Evolutionary conservation across 768 basidiomycete species (phyloP).

Genomic region (Lactarius pseudohatsudake): DNA sequence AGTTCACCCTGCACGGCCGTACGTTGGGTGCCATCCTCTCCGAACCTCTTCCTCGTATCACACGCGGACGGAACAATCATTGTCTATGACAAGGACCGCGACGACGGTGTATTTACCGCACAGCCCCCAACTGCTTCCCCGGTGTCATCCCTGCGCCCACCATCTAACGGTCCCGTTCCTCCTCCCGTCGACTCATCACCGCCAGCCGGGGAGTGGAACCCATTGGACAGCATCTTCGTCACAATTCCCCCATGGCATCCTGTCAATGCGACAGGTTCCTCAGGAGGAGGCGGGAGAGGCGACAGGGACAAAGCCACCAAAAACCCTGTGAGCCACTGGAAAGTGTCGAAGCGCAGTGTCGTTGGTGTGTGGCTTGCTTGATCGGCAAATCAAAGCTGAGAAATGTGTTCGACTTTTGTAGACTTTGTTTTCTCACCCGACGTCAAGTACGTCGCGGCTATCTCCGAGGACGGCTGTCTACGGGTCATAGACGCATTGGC

Average conservation of each 20-base stretch:
- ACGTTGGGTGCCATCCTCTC: conserved; percentile 81
- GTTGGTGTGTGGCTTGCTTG: conserved; percentile 51
- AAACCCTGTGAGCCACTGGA: conserved; percentile 93
- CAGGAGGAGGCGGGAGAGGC: conserved; percentile 32
- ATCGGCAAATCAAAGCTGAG: not conserved
- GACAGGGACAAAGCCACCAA: conserved; percentile 70
- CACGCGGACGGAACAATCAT: conserved; percentile 89
- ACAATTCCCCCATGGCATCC: conserved; percentile 89
- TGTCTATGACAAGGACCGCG: conserved; percentile 88
- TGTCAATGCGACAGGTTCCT: conserved; percentile 46
- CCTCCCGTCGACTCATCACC: conserved; percentile 33
- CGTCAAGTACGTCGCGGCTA: conserved; percentile 83
- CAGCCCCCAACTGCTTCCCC: conserved; percentile 48
- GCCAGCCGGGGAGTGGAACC: conserved; percentile 65
- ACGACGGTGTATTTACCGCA: conserved; percentile 74
- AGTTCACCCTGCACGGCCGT: conserved; percentile 85
- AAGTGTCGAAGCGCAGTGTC: conserved; percentile 67
- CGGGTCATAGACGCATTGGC: conserved; percentile 86
- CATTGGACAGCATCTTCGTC: conserved; percentile 70
- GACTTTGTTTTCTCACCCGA: conserved; percentile 95
- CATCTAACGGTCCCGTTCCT: conserved; percentile 31
- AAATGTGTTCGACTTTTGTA: conserved; percentile 34
- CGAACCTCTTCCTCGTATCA: conserved; percentile 80
- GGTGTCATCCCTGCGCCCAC: conserved; percentile 29
- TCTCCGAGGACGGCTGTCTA: conserved; percentile 90